Base-by-base conservation (phyloP, 805 yeast genomes). In the Dipodascus albidus region DNA sequence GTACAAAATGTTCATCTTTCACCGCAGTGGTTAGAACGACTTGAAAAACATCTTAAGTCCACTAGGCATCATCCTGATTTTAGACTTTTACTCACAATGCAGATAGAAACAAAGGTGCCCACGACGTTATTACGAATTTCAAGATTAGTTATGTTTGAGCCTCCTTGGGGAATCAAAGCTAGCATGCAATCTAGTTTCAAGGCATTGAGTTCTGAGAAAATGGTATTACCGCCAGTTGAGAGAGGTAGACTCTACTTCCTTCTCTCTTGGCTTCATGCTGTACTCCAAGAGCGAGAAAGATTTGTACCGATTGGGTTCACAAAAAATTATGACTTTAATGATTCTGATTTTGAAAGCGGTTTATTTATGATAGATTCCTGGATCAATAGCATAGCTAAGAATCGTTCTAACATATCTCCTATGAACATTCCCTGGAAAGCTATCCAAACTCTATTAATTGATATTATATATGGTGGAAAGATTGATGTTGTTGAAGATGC, bases 1-100 rank as follows among this genome's bases (percentile, higher is more conserved):
- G 66, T 91, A 27, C 96, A 91, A 63, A 90, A 90, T 62, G 70
- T 87, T 11, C 96, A 91, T 55, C 76, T 85, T 74, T 79, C 93
- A 0, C 69, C 76, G 1, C 65, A 63, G 2, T 84, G 95, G 88
- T 68, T 86, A 23, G 77, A 74, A 14, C 62, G 70, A 8, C 65
- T 86, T 19, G 82, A 74, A 50, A 78, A 75, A 58, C 62, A 64
- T n/a, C 63, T 81, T 48, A 73, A 69, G 27, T 58, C 63, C 2
- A 49, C 70, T 1, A 54, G 56, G 1, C 58, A 65, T 0, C 63
- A 69, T 2, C 50, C 62, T 0, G 63, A 64, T 0, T 82, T 83
- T 66, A 76, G 78, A 51, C 54, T 90, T 27, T 80, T 88, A 57
- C 68, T 87, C 63, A 85, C 96, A 0, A 79, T 87, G 61, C 75